Evolutionary conservation across 495 filamentous ascomycete genomes (phyloP), one percentile per base, ranked within the genome.

Genomic region (Durotheca rogersii): DNA sequence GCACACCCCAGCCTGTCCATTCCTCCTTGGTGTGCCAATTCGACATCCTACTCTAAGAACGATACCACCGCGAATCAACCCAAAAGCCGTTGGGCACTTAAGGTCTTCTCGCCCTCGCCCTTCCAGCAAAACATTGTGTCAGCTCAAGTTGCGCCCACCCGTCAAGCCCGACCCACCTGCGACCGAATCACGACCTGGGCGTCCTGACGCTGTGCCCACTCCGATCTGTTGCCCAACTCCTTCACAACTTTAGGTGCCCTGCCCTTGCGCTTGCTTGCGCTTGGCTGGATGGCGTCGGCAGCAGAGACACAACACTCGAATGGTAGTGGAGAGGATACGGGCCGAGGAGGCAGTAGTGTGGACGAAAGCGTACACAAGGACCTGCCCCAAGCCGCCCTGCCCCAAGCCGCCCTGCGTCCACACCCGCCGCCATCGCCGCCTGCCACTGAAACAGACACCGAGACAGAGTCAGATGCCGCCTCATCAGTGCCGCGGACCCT

Each of bases 371-470:
- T 59, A 15, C 50, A 43, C 40, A 59, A 59, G 41, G 53, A 53
- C 45, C 35, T 53, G 25, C 49, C 56, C 41, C 49, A 59, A 53
- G 18, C 56, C 2, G 53, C 56, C 1, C 33, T 53, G n/a, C 50
- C 56, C 41, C 49, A 59, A 53, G 18, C 56, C 2, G 53, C 56
- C 1, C 33, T 53, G n/a, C 50, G 41, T 10, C 45, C 32, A 14
- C 17, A 53, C 12, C 40, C 41, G 18, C 56, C 49, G 12, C 56
- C 56, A 16, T 59, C 56, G 9, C 56, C 56, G 7, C 56, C 56
- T n/a, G 30, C 45, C 14, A 59, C 56, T 15, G 56, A 59, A 36
- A 53, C 45, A 41, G 56, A 59, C 16, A 30, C 44, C 49, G 49
- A 53, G 49, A 58, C 55, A 36, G 55, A 58, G 7, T 53, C 55